Percentiles rank a stretch among this genome's conserved stretches.
phyloP scores from a whole-genome alignment of 805 yeast genomes.

The Alloascoidea africana region DNA sequence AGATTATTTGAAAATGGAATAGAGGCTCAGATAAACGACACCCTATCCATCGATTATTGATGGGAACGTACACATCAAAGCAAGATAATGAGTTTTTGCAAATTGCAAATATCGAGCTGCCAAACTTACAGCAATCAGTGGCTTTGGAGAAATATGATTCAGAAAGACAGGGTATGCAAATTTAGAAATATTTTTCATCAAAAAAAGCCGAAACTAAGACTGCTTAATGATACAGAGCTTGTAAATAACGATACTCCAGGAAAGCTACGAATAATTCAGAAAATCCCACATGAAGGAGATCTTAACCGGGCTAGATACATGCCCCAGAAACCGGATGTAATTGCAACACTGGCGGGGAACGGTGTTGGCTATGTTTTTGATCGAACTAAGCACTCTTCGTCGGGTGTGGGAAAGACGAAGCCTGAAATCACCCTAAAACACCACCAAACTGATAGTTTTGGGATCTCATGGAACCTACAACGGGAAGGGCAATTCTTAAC shows the following conservation, averaged over 20 bases:
- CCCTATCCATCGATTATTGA: constrained; percentile 29
- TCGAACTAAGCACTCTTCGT: constrained; percentile 63
- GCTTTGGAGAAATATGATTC: constrained; percentile 22
- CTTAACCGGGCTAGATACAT: constrained; percentile 57
- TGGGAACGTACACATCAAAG: constrained; percentile 54
- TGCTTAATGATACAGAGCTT: no score
- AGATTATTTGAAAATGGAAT: constrained; percentile 2
- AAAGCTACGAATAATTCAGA: constrained; percentile 32
- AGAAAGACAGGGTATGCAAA: no score
- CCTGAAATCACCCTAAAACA: constrained; percentile 36
- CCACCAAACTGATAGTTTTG: constrained; percentile 43
- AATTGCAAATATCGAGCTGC: constrained; percentile 19
- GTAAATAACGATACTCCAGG: constrained; percentile 17
- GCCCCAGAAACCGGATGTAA: constrained; percentile 79
- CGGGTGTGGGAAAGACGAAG: constrained; percentile 21
- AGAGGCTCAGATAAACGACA: constrained; percentile 12
- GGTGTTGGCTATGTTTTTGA: constrained; percentile 63
- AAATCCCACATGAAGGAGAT: constrained; percentile 54
- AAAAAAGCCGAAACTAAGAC: constrained; percentile 11
- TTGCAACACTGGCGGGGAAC: constrained; percentile 52
- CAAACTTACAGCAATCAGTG: constrained; percentile 10
- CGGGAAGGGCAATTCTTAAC: constrained; percentile 44
- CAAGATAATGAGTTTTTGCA: constrained; percentile 32
- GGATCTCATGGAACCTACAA: constrained; percentile 59
- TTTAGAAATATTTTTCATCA: no score